Evolutionary conservation across 202 grass and related monocot species (phyloP).

Genomic region (Dendrocalamus latiflorus): DNA sequence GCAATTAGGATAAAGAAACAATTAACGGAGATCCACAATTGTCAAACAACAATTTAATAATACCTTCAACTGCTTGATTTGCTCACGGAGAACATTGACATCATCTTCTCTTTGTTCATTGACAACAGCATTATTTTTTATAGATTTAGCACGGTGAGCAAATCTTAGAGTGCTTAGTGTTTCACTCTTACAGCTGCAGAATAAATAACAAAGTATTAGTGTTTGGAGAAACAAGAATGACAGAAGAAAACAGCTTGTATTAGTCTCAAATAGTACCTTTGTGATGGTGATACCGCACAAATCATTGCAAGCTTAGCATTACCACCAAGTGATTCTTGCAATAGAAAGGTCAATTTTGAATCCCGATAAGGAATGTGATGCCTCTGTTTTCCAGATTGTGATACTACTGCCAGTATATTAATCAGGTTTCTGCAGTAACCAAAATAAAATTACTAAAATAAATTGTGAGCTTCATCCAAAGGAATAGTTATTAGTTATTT

Average conservation of each 20-base stretch:
- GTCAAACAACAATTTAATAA: not conserved
- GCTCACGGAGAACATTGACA: conserved; percentile 52
- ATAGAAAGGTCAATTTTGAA: conserved; percentile 58
- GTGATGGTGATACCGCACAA: conserved; percentile 58
- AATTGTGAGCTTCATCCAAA: not conserved
- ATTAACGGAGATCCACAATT: not conserved
- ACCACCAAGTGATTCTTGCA: conserved; percentile 72
- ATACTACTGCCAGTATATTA: conserved; percentile 58
- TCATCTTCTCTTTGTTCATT: conserved; percentile 63
- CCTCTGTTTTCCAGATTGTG: conserved; percentile 59
- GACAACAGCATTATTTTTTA: conserved; percentile 60
- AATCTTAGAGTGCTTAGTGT: conserved; percentile 64
- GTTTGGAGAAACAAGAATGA: not conserved
- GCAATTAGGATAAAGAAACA: not conserved
- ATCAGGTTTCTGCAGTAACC: conserved; percentile 48
- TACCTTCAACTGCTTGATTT: conserved; percentile 55
- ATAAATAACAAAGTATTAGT: not conserved
- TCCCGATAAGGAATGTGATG: conserved; percentile 64
- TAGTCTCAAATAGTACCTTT: conserved; percentile 25
- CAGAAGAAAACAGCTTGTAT: not conserved
- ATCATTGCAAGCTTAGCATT: conserved; percentile 70
- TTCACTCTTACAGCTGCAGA: conserved; percentile 55
- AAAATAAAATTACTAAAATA: not conserved
- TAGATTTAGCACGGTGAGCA: conserved; percentile 57
- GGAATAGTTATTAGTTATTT: not conserved